Percentiles rank a stretch among this genome's conserved stretches.
Conservation (phyloP, 1,284 basidiomycete species). For the Polyporus tsugae region DNA sequence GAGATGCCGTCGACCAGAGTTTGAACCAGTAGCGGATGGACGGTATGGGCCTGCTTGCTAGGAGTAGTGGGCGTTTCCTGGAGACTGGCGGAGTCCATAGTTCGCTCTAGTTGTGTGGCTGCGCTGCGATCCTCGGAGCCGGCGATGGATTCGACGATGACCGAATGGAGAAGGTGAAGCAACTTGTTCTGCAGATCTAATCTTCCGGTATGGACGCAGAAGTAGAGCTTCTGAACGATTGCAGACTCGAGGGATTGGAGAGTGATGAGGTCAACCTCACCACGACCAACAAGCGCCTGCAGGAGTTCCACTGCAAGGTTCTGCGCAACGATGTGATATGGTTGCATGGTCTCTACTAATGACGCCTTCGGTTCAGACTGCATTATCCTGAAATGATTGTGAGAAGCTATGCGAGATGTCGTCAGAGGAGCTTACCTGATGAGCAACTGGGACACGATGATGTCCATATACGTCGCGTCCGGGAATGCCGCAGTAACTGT, state of each 20-base stretch:
- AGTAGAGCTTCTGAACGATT: conserved; percentile 80
- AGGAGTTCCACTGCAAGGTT: conserved; percentile 82
- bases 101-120: conserved; percentile 32
- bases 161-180: conserved; percentile 88
- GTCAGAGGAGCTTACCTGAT: conserved; percentile 58
- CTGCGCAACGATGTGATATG: conserved; percentile 74
- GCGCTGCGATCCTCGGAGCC: conserved; percentile 24
- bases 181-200: conserved; percentile 93
- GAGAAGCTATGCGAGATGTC: not conserved
- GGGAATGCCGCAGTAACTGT: conserved; percentile 59
- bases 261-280: conserved; percentile 70
- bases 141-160: conserved; percentile 66
- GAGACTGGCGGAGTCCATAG: conserved; percentile 31
- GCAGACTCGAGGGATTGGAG: conserved; percentile 74
- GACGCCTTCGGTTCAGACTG: conserved; percentile 74
- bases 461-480: conserved; percentile 78
- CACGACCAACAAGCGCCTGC: conserved; percentile 82
- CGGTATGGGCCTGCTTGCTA: conserved; percentile 48
- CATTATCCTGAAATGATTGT: conserved; percentile 59
- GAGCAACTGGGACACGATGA: conserved; percentile 68
- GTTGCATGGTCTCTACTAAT: conserved; percentile 59
- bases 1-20: conserved; percentile 86
- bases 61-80: conserved; percentile 29
- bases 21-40: conserved; percentile 79
- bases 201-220: conserved; percentile 72